Evolutionary conservation across 2,329 filamentous ascomycete species (phyloP), one percentile per base, ranked within the genome.

Genomic region (Epichloe sp.): DNA sequence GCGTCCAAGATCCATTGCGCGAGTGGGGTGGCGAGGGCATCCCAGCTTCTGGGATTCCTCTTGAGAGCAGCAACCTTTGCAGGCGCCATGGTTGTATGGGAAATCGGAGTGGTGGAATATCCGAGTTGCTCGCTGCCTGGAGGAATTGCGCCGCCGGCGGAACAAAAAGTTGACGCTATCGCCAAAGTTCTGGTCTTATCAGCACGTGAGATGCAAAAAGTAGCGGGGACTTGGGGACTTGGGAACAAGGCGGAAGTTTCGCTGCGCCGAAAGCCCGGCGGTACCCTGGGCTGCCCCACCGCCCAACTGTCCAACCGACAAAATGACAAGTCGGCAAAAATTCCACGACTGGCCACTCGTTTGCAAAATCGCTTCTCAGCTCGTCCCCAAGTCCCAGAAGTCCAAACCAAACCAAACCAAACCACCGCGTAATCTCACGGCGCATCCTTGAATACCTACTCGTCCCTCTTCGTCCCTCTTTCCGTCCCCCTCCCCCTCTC

Each of bases 1-100:
- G 88, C 89, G 57, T 94, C 87, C 50, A 93, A 73, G 52, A 93
- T 81, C 88, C 90, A 97, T 79, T 66, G 62, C 35, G 68, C 61
- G n/a, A 73, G 61, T 4, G 65, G 61, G 14, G 70, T 68, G 8
- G 62, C 64, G 31, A 72, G 63, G 5, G 60, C 57, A 49, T 64
- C 63, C 70, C 70, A 73, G 43, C 72, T 73, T 57, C 79, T 66
- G 48, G 71, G 65, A 51, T 75, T 71, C 62, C 71, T 71, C 66
- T 72, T 75, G 35, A 56, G 56, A 11, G 58, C 57, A 11, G 58
- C 57, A 21, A 54, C 55, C 52, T 66, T 68, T 58, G 55, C 60
- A 11, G 65, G 56, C 48, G 62, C 61, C 66, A 68, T 68, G 44
- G 17, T 51, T 51, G n/a, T 19, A 38, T n/a, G 4, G 23, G 35